Percentiles rank a stretch among this genome's conserved stretches.
Evolutionary conservation across 352 stramenopile genomes (phyloP).

Genomic region (Heterotrichella gracilis): DNA sequence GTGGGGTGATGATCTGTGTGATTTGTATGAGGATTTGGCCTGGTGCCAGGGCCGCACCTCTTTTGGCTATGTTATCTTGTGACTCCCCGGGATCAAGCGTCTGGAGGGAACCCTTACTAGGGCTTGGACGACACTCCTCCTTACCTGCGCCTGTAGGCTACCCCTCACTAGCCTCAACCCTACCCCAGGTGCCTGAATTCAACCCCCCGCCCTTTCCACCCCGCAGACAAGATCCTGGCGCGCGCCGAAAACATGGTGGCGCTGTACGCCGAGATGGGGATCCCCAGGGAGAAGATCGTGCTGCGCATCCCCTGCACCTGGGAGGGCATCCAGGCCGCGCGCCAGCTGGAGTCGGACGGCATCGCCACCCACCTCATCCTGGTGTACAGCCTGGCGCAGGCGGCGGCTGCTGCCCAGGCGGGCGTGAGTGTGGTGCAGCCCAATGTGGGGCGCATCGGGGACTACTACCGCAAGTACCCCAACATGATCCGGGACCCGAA

Average conservation of each 20-base stretch:
- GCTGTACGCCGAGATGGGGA: constrained; percentile 72
- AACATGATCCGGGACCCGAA: no score
- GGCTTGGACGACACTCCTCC: no score
- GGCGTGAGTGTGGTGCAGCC: constrained; percentile 69
- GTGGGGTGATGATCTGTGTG: no score
- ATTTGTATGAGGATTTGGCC: no score
- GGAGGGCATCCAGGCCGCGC: constrained; percentile 73
- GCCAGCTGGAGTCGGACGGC: constrained; percentile 66
- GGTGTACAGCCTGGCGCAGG: constrained; percentile 83
- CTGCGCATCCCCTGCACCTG: constrained; percentile 79
- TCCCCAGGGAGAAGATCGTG: constrained; percentile 67
- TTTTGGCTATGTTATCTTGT: no score
- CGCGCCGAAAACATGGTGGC: constrained; percentile 52
- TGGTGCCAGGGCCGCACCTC: no score
- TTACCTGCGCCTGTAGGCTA: no score
- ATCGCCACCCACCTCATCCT: constrained; percentile 95
- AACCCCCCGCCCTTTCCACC: constrained; percentile 72
- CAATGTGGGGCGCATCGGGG: constrained; percentile 72
- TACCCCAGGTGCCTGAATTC: no score
- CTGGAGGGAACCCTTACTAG: constrained; percentile 31
- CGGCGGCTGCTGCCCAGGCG: constrained; percentile 60
- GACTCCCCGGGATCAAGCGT: no score
- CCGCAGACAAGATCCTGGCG: constrained; percentile 45
- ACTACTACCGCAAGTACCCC: constrained; percentile 61
- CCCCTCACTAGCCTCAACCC: no score